Percentiles rank a stretch among this genome's conserved stretches.
phyloP scores from a whole-genome alignment of 2,329 filamentous ascomycete genomes.

The Cytospora schulzeri region DNA sequence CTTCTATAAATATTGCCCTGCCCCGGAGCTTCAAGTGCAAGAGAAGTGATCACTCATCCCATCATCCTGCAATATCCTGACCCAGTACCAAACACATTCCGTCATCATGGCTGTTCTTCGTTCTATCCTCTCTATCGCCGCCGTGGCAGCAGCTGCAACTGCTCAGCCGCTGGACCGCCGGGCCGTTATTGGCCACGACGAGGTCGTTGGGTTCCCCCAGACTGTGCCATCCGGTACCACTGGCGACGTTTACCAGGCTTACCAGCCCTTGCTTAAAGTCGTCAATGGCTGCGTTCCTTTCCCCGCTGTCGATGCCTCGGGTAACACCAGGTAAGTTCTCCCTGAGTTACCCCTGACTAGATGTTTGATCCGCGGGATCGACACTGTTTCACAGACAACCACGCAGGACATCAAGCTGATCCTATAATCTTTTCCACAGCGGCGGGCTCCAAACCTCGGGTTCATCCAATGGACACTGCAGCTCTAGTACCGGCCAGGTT shows the following conservation, averaged over 20 bases:
- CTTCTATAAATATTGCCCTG: background rate
- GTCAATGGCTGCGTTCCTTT: constrained; percentile 64
- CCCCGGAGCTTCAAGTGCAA: background rate
- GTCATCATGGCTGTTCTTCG: constrained; percentile 12
- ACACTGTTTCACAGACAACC: background rate
- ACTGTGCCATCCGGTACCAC: constrained; percentile 50
- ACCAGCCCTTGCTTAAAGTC: constrained; percentile 58
- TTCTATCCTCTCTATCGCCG: constrained; percentile 9
- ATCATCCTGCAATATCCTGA: background rate
- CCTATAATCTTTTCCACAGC: constrained; percentile 29
- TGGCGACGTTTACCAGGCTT: constrained; percentile 55
- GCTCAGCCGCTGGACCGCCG: constrained; percentile 28
- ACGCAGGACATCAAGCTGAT: background rate
- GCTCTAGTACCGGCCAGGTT: constrained; percentile 40
- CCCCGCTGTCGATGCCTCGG: constrained; percentile 59
- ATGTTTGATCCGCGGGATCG: background rate
- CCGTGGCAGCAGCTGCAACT: constrained; percentile 2
- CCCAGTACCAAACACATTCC: background rate
- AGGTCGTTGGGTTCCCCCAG: constrained; percentile 54
- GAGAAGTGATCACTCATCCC: background rate
- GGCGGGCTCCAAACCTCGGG: constrained; percentile 41
- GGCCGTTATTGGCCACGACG: constrained; percentile 35
- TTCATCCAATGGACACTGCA: constrained; percentile 36
- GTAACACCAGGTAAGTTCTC: constrained; percentile 56
- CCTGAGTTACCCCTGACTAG: background rate